A percentile compares a stretch with the other conserved stretches of the same genome.
Evolutionary conservation across 208 protist genomes (phyloP).

Genomic region (Vickermania ingenoplastis): DNA sequence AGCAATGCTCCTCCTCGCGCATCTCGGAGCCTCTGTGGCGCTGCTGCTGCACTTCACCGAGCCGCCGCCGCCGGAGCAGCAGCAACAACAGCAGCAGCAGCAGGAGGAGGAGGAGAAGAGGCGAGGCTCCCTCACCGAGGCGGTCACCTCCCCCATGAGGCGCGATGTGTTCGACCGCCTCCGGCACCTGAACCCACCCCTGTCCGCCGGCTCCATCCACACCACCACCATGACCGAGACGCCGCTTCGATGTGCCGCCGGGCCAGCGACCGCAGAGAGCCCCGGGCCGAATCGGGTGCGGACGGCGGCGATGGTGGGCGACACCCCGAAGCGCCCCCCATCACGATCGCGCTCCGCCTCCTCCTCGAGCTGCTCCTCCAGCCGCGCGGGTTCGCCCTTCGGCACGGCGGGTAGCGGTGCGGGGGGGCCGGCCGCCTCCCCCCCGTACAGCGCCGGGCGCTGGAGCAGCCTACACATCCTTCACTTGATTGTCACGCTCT

Average conservation of each 20-base stretch:
- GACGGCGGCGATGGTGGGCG: background rate
- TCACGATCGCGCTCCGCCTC: background rate
- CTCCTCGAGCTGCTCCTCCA: background rate
- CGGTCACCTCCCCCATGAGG: background rate
- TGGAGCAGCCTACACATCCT: background rate
- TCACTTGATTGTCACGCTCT: background rate
- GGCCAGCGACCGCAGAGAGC: too few relatives aligned
- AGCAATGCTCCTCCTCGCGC: constrained; percentile 33
- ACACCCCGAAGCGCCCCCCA: background rate
- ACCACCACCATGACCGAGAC: too few relatives aligned
- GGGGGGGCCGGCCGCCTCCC: background rate
- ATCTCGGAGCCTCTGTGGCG: constrained; percentile 27
- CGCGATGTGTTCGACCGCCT: background rate
- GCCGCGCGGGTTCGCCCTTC: background rate
- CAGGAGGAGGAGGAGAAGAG: background rate
- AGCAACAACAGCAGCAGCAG: background rate
- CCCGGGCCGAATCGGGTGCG: background rate
- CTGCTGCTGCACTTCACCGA: constrained; percentile 21
- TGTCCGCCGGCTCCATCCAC: background rate
- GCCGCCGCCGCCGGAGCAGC: background rate
- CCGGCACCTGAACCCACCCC: background rate
- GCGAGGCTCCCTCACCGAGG: background rate
- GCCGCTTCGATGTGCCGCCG: too few relatives aligned
- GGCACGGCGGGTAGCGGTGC: background rate
- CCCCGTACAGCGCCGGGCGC: background rate